These are phyloP conservation scores for Dunaliella primolecta DNA, from an alignment of 139 green algal genomes.

Conservation along the genomic window DNA sequence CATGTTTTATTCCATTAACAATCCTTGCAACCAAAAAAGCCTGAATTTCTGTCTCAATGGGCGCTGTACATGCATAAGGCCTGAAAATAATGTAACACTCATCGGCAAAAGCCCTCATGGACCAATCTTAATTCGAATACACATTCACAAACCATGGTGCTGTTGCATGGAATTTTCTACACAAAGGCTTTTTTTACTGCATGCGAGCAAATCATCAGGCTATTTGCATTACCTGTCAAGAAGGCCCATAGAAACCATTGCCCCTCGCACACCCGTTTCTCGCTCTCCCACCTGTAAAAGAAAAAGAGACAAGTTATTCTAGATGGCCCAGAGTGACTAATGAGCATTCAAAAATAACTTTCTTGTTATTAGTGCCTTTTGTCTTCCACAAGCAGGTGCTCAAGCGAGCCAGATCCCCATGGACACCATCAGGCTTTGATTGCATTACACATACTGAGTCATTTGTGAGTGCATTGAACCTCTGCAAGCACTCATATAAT, in stretches of 20 bases:
- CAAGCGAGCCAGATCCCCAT: no score
- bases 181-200: background rate
- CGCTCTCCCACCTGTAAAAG: constrained; percentile 24
- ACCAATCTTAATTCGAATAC: background rate
- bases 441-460: no score
- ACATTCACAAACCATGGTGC: background rate
- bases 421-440: no score
- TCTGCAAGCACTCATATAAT: background rate
- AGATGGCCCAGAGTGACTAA: background rate
- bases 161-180: background rate
- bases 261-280: constrained; percentile 25
- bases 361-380: background rate
- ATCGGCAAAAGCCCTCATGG: background rate
- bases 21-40: no score
- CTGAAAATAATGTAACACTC: background rate
- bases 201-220: background rate
- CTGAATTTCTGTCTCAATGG: no score
- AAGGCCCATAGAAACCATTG: constrained; percentile 35
- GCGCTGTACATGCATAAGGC: background rate
- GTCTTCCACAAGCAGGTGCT: no score
- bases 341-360: no score
- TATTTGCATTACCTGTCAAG: background rate
- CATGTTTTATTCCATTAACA: no score
- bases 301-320: background rate
- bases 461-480: no score